Conservation (phyloP, 2,329 filamentous ascomycete genomes). For the Colletotrichum godetiae region DNA sequence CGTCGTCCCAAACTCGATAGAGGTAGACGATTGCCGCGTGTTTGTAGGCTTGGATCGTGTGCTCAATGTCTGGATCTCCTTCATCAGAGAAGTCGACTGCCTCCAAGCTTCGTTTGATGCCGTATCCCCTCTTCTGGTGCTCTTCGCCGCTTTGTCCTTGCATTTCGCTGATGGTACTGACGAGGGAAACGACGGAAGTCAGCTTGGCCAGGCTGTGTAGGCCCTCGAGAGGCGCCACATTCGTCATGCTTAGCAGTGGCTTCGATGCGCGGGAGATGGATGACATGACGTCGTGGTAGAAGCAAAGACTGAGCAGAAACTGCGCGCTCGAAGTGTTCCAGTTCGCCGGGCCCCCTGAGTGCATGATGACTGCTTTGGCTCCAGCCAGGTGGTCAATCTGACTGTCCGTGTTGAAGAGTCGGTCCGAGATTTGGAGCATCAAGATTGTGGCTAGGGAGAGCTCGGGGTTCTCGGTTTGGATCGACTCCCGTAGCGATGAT, state of each 20-base stretch:
- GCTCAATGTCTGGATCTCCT: constrained; percentile 36
- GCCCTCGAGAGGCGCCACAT: constrained; percentile 38
- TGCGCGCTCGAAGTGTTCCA: constrained; percentile 39
- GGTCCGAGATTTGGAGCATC: constrained; percentile 45
- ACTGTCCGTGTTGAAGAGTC: constrained; percentile 43
- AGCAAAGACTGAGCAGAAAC: constrained; percentile 45
- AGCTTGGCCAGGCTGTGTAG: constrained; percentile 38
- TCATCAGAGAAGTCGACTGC: not conserved
- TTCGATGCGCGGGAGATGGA: constrained; percentile 42
- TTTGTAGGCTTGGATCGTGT: constrained; percentile 44
- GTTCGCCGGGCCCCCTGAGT: constrained; percentile 23
- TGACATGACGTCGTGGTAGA: constrained; percentile 45
- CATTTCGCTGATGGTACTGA: constrained; percentile 42
- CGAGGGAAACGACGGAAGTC: constrained; percentile 38
- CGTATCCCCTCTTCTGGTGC: not conserved
- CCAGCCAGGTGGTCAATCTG: constrained; percentile 44
- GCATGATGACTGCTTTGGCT: constrained; percentile 43
- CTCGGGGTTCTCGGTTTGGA: constrained; percentile 36
- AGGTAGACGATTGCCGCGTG: constrained; percentile 47
- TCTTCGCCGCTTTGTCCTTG: constrained; percentile 32
- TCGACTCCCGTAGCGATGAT: constrained; percentile 5
- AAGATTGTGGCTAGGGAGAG: constrained; percentile 45
- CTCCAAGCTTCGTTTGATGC: not conserved
- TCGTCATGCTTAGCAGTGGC: constrained; percentile 40
- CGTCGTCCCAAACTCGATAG: constrained; percentile 43